A percentile compares a stretch with the other conserved stretches of the same genome.
Evolutionary conservation across 2,329 filamentous ascomycete species (phyloP).

Genomic region (Curvularia eragrostidis): DNA sequence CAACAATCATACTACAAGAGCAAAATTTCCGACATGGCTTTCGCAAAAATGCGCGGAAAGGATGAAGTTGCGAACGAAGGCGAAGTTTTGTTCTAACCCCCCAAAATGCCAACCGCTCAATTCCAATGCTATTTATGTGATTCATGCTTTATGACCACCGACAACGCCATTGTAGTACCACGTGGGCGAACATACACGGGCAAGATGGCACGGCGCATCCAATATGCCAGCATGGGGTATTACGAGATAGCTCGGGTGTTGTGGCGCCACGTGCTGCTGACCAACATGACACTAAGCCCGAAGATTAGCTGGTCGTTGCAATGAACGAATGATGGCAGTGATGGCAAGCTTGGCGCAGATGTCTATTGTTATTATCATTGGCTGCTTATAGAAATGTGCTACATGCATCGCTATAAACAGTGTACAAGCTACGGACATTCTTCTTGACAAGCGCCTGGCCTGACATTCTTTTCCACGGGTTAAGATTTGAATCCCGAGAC

Average conservation of each 20-base stretch:
- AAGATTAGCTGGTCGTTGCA: neutral
- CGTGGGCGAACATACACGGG: neutral
- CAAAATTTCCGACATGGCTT: neutral
- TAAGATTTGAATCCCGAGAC: neutral
- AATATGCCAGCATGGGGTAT: neutral
- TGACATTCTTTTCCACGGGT: neutral
- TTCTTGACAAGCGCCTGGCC: neutral
- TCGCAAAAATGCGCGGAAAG: neutral
- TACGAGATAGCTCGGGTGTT: neutral
- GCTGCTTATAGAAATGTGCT: neutral
- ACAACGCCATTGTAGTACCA: neutral
- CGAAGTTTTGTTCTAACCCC: too few species aligned
- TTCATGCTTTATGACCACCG: neutral
- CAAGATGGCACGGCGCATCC: too few species aligned
- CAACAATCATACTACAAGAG: neutral
- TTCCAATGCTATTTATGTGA: neutral
- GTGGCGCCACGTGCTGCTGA: neutral
- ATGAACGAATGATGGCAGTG: neutral
- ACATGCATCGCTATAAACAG: neutral
- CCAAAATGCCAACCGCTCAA: too few species aligned
- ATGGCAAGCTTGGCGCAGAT: neutral
- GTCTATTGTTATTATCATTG: neutral
- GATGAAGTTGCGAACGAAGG: neutral
- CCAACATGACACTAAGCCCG: neutral
- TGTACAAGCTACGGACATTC: neutral